Evolutionary conservation across 1,284 basidiomycete genomes (phyloP), one percentile per base, ranked within the genome.

Genomic region (Stygiomarasmius scandens): DNA sequence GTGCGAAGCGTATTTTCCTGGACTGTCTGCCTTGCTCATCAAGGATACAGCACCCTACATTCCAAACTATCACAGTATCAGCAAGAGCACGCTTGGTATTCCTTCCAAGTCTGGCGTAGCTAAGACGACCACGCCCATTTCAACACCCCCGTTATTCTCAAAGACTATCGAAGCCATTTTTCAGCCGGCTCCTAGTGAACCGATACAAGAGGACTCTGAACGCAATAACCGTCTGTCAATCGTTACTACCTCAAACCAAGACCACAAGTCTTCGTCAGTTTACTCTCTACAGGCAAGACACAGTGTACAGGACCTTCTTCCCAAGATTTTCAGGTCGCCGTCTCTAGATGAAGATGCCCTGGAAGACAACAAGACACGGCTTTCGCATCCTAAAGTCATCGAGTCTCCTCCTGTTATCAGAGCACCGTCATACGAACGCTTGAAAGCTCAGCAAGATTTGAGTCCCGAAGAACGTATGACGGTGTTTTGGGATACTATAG

Each of bases 401-500:
- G 11, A 66, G 69, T 56, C 58, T 55, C 20, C 62, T 66, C 25
- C 63, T 6, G 20, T 65, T 6, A 63, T 66, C 38, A 51, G 49
- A 10, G 29, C 48, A 43, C 54, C 60, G 2, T 34, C 45, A n/a
- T 60, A 55, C 53, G 61, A 65, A 34, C 54, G 58, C 52, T 49
- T 55, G 38, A 41, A 12, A 41, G 38, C 38, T 19, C 11, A 41
- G 56, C 9, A 54, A 56, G 20, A 52, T 65, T 14, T 41, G 38
- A 66, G 50, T 52, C 62, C 68, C 65, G 64, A 67, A 67, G 64
- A 71, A 49, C 68, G 67, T 19, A 69, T 72, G 66, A 61, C 65
- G 3, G 58, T 65, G 44, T 74, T 75, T 58, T 74, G 72, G 72
- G 68, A 72, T 41, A 61, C 61, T 23, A 54, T 74, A 16, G 72